phyloP scores from a whole-genome alignment of 352 stramenopile genomes.

The Blastocystis sp. region DNA sequence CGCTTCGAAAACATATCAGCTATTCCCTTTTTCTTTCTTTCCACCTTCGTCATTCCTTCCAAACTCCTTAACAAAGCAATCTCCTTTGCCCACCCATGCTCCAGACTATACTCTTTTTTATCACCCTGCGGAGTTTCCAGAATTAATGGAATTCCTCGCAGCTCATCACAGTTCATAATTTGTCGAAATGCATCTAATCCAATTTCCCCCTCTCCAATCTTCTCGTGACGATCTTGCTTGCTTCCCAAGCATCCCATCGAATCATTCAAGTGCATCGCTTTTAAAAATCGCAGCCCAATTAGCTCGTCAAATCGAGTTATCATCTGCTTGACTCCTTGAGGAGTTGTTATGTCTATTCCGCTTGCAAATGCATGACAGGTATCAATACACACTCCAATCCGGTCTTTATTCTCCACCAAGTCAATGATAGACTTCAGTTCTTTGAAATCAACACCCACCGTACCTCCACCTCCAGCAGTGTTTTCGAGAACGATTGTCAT shows the following conservation, averaged over 20 bases:
- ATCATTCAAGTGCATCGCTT: slow-evolving; percentile 59
- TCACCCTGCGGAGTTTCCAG: slow-evolving; percentile 28
- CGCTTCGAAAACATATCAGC: background rate
- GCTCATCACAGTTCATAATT: slow-evolving; percentile 36
- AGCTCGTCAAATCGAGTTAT: slow-evolving; percentile 9
- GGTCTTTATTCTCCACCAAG: slow-evolving; percentile 15
- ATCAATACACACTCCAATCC: slow-evolving; percentile 57
- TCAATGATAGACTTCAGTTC: slow-evolving; percentile 52
- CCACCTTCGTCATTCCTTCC: background rate
- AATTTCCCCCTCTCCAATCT: background rate
- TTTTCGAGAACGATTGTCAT: slow-evolving; percentile 61
- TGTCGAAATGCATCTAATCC: slow-evolving; percentile 43
- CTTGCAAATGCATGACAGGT: slow-evolving; percentile 55
- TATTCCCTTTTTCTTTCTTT: background rate
- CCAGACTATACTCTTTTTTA: background rate
- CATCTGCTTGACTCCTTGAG: background rate
- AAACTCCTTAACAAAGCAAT: slow-evolving; percentile 25
- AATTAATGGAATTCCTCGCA: slow-evolving; percentile 47
- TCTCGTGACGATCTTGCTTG: slow-evolving; percentile 7
- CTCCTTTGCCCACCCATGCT: slow-evolving; percentile 54
- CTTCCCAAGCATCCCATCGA: background rate
- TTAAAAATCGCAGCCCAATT: slow-evolving; percentile 24
- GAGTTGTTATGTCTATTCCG: slow-evolving; percentile 3
- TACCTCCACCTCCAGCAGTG: slow-evolving; percentile 45
- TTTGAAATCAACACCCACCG: slow-evolving; percentile 22